Evolutionary conservation across 2,329 filamentous ascomycete species (phyloP), one percentile per base, ranked within the genome.

Genomic region (Fusarium liriodendri): DNA sequence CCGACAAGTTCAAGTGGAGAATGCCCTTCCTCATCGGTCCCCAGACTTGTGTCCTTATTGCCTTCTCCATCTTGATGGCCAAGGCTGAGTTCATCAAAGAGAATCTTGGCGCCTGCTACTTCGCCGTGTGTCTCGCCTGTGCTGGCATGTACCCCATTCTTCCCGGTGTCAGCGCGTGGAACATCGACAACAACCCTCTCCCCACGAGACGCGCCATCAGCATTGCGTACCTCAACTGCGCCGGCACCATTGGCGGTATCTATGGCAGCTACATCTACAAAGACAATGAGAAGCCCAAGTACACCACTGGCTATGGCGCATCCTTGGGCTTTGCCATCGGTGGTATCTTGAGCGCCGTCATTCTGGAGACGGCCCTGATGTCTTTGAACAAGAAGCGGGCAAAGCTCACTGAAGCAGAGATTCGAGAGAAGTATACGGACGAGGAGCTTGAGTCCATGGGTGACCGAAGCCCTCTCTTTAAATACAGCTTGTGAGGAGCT

Each of bases 121-220:
- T 77, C 2, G 73, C 75, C 0, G 70, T 77, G 2, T 70, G 67
- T 8, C 66, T 77, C 5, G 75, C 75, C 1, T 73, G 67, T 33
- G 79, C 83, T 11, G 83, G 84, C 29, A 78, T 84, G 66, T 84
- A 84, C 20, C 82, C 82, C 0, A 76, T 79, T 13, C 45, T 73
- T 9, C 82, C 83, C 2, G 81, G 78, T 4, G 79, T 73, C 11
- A 82, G 80, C 22, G 79, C 82, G 2, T 84, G 83, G 83, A 82
- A 80, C 11, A 73, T 82, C 6, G 80, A 79, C 66, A 84, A 84
- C 37, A 77, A 80, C 1, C 79, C 81, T 0, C 77, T 79, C 5
- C 77, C 82, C 0, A 77, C 77, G 0, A 84, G 82, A 59, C 73
- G 82, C 1, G 82, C 82, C 0, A 78, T 82, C 45, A 82, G 81